Conservation (phyloP, 2,329 filamentous ascomycete species). For the Neoscytalidium dimidiatum region DNA sequence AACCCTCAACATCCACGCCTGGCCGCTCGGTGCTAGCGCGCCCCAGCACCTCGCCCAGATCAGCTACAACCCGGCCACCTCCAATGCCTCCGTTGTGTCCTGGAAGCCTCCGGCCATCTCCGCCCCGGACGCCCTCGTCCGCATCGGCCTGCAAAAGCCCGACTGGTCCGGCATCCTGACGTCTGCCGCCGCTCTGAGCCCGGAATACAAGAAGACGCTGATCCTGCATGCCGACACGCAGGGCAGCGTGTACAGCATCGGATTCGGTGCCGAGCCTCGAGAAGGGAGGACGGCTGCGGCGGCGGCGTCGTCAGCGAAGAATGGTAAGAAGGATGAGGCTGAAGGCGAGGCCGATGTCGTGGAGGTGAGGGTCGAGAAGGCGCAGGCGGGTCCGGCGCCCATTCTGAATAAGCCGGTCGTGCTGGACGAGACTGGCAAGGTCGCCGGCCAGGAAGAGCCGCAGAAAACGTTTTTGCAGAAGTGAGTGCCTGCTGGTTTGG, state of each 20-base stretch:
- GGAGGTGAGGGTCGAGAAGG: conserved; percentile 44
- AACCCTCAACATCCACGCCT: conserved; percentile 37
- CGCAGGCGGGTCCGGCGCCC: conserved; percentile 42
- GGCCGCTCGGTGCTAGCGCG: conserved; percentile 32
- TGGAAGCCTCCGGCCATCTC: conserved; percentile 39
- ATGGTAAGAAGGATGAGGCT: background rate
- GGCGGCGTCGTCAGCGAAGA: background rate
- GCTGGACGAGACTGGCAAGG: conserved; percentile 57
- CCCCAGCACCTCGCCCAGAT: conserved; percentile 32
- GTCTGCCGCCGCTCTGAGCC: conserved; percentile 44
- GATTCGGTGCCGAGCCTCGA: conserved; percentile 41
- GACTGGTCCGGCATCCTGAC: conserved; percentile 51
- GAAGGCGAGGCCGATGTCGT: conserved; percentile 37
- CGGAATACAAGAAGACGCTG: conserved; percentile 46
- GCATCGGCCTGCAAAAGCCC: conserved; percentile 43
- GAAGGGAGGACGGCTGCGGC: conserved; percentile 3
- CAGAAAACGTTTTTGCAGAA: conserved; percentile 56
- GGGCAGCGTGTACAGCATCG: conserved; percentile 48
- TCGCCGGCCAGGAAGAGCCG: conserved; percentile 46
- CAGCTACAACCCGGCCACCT: conserved; percentile 31
- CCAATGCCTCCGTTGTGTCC: conserved; percentile 40
- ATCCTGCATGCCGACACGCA: conserved; percentile 45
- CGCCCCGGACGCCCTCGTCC: conserved; percentile 39
- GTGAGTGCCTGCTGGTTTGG: conserved; percentile 34
- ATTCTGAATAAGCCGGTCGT: conserved; percentile 56